A percentile compares a stretch with the other conserved stretches of the same genome.
Conservation (phyloP, 768 basidiomycete genomes). For the Pisolithus sp. region DNA sequence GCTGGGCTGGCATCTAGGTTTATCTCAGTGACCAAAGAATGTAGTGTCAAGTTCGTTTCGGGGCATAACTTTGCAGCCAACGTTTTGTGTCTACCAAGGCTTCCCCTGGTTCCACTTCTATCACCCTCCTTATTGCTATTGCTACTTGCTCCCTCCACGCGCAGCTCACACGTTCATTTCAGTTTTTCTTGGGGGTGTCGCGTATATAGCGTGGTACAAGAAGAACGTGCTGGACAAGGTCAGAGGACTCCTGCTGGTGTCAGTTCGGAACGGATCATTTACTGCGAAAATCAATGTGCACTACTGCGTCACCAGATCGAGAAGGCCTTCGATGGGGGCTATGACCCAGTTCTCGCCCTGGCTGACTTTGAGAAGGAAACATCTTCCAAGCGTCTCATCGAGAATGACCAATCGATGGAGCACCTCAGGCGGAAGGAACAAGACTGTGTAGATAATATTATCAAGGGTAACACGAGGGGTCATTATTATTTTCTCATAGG, state of each 20-base stretch:
- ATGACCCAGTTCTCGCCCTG: slow-evolving; percentile 76
- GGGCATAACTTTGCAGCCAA: background rate
- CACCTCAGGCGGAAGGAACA: slow-evolving; percentile 72
- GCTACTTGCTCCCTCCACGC: background rate
- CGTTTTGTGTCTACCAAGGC: background rate
- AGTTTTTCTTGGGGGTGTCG: slow-evolving; percentile 69
- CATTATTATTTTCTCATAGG: slow-evolving; percentile 75
- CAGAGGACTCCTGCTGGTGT: slow-evolving; percentile 10
- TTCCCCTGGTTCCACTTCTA: background rate
- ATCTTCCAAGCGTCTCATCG: slow-evolving; percentile 23
- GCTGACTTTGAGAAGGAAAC: slow-evolving; percentile 41
- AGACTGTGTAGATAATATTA: slow-evolving; percentile 67
- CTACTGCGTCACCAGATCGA: slow-evolving; percentile 49
- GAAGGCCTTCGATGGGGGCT: slow-evolving; percentile 70
- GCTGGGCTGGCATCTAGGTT: too few relatives aligned
- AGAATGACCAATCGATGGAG: slow-evolving; percentile 44
- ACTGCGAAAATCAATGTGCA: slow-evolving; percentile 1
- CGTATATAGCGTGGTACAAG: slow-evolving; percentile 78
- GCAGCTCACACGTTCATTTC: slow-evolving; percentile 4
- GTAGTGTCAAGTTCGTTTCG: background rate
- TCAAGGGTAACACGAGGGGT: slow-evolving; percentile 60
- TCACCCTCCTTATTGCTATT: background rate
- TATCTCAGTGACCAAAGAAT: too few relatives aligned
- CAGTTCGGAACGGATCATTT: slow-evolving; percentile 9
- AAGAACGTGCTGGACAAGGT: slow-evolving; percentile 76